Evolutionary conservation across 75 land plant genomes (phyloP), one percentile per base, ranked within the genome.

Genomic region (Isoetes taiwanensis): DNA sequence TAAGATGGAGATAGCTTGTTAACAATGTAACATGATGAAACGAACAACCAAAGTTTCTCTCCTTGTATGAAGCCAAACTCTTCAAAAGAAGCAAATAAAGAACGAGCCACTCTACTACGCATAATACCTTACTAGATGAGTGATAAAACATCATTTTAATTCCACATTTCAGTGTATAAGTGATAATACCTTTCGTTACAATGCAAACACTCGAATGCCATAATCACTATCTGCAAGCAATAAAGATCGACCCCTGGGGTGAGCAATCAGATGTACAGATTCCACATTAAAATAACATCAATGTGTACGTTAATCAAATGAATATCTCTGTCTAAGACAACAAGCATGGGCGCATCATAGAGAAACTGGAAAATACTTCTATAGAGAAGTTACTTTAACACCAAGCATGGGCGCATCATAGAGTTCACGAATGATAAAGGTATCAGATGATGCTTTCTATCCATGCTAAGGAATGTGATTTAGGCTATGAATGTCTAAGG

Each of bases 181-280:
- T 14, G 39, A 29, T 46, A 14, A 38, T 72, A 90, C 98, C 90
- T 84, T 65, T 94, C 99, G 30, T 81, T 68, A 65, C 99, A 94
- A 59, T 94, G 86, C 35, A 90, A 82, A 43, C 99, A 94, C 53
- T 82, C 96, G 72, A 94, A 94, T 0, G 99, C 90, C 83, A 90
- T 88, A 57, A 94, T 61, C 32, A 94, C 72, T 21, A 94, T 66
- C 98, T 88, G 75, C 67, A 67, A 23, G 33, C 3, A 28, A 32
- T 32, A 1, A 34, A 32, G n/a, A n/a, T n/a, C n/a, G n/a, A n/a
- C n/a, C n/a, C n/a, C n/a, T n/a, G n/a, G n/a, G n/a, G n/a, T n/a
- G n/a, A n/a, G n/a, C n/a, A n/a, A n/a, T n/a, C n/a, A n/a, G n/a
- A n/a, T n/a, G n/a, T n/a, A n/a, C n/a, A n/a, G n/a, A n/a, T n/a